Conservation (phyloP, 805 yeast genomes). For the Yarrowia sp. region DNA sequence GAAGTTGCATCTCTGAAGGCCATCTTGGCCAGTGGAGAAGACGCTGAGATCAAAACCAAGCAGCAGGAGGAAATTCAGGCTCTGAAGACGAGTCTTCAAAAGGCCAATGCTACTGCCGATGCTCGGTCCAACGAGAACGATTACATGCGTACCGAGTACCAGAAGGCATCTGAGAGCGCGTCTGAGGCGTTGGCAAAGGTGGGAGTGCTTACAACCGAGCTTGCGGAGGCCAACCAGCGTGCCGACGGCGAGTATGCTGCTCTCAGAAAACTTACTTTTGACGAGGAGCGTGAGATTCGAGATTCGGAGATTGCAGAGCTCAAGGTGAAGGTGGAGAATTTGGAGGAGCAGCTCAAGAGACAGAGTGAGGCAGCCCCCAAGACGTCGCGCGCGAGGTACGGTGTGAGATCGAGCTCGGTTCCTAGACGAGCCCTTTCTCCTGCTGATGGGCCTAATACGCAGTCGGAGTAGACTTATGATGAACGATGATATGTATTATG, state of each 20-base stretch:
- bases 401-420: conserved; percentile 32
- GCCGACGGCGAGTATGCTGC: conserved; percentile 33
- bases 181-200: conserved; percentile 36
- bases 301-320: conserved; percentile 35
- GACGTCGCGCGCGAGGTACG: conserved; percentile 30
- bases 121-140: conserved; percentile 55
- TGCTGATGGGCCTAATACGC: conserved; percentile 17
- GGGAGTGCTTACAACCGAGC: conserved; percentile 32
- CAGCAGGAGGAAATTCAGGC: conserved; percentile 46
- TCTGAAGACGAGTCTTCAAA: conserved; percentile 47
- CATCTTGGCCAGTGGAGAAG: conserved; percentile 31
- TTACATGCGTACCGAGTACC: conserved; percentile 45
- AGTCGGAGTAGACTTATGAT: conserved; percentile 1
- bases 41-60: conserved; percentile 34
- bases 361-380: conserved; percentile 28
- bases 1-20: conserved; percentile 36
- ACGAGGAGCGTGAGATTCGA: conserved; percentile 35
- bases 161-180: conserved; percentile 36
- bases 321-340: conserved; percentile 31
- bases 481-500: not conserved
- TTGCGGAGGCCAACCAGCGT: conserved; percentile 29
- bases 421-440: conserved; percentile 30
- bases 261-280: conserved; percentile 33
- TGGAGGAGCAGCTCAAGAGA: conserved; percentile 37
- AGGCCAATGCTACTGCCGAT: conserved; percentile 44